Evolutionary conservation across 1,284 basidiomycete genomes (phyloP), one percentile per base, ranked within the genome.

Genomic region (Tremellales sp.): DNA sequence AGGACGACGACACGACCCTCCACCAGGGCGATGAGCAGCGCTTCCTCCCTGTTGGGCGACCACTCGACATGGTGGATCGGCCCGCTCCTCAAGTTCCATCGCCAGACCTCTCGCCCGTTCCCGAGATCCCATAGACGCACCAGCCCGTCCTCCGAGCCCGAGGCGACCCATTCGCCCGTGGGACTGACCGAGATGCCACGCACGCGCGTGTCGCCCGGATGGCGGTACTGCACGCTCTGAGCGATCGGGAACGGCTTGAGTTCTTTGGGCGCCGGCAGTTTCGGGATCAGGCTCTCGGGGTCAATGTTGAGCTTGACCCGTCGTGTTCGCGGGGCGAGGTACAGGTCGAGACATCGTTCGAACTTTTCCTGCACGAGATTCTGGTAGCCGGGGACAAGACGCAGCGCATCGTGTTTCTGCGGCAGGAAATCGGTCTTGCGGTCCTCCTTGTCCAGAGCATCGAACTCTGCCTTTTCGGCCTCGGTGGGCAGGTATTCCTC

Each of bases 401-500:
- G 87, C 41, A 99, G 75, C 1, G 88, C 79, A 44, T 81, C 74
- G 73, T 90, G 83, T 75, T 97, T 97, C 68, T 86, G 78, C 24
- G 95, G 91, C 36, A 97, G 78, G 74, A 86, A 94, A 67, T 94
- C 84, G 47, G 81, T 81, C 70, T 94, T 89, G 57, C 93, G 82
- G 69, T 98, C 93, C 73, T 94, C 90, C 53, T 85, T 81, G 51
- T 97, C 93, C 24, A 80, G 79, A 43, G 78, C 81, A 63, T 92
- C 83, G 87, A 90, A 97, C 63, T 84, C 81, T 56, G 83, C 81
- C 47, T 80, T 81, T 71, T 97, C 94, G 57, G 84, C 81, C 45
- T 85, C 83, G 12, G 86, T 86, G n/a, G 90, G 91, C 3, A 99
- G 79, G 70, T 98, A 97, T 75, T 99, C 95, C 62, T 85, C 89